A percentile compares a stretch with the other conserved stretches of the same genome.
Conservation (phyloP, 1,139 yeast species). For the Nakaseomyces sp. region DNA sequence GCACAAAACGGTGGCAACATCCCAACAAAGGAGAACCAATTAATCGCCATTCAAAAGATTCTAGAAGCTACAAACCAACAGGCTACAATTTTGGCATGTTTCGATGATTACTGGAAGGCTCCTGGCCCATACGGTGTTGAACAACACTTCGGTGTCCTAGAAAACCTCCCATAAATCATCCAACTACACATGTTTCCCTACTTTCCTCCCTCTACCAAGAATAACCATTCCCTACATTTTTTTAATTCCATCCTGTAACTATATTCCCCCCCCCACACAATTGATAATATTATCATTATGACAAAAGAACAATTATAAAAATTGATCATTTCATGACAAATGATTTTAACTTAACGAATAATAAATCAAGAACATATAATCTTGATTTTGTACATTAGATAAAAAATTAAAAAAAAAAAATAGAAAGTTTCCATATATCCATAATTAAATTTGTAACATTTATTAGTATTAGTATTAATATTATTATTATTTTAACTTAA, state of each 20-base stretch:
- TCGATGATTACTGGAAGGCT: conserved; percentile 72
- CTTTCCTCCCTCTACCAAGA: too few relatives aligned
- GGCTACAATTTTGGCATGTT: conserved; percentile 66
- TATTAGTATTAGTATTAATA: neutral
- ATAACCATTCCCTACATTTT: too few relatives aligned
- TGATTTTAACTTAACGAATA: too few relatives aligned
- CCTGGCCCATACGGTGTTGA: conserved; percentile 82
- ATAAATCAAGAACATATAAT: too few relatives aligned
- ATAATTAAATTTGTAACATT: neutral
- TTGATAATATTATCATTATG: too few relatives aligned
- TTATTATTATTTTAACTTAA: too few relatives aligned
- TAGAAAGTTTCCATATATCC: neutral
- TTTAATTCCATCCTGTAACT: neutral
- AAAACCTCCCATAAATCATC: conserved; percentile 36
- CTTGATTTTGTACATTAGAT: too few relatives aligned
- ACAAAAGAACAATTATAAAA: too few relatives aligned
- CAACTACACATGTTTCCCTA: too few relatives aligned
- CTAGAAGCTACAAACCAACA: conserved; percentile 46
- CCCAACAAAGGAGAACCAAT: conserved; percentile 64
- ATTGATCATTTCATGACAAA: too few relatives aligned
- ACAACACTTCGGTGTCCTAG: conserved; percentile 70
- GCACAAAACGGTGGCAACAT: conserved; percentile 59
- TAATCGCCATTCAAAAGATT: conserved; percentile 54
- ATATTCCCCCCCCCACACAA: too few relatives aligned
- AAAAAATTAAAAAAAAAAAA: too few relatives aligned